phyloP scores from a whole-genome alignment of 1,139 yeast species.

The Yamadazyma triangularis region DNA sequence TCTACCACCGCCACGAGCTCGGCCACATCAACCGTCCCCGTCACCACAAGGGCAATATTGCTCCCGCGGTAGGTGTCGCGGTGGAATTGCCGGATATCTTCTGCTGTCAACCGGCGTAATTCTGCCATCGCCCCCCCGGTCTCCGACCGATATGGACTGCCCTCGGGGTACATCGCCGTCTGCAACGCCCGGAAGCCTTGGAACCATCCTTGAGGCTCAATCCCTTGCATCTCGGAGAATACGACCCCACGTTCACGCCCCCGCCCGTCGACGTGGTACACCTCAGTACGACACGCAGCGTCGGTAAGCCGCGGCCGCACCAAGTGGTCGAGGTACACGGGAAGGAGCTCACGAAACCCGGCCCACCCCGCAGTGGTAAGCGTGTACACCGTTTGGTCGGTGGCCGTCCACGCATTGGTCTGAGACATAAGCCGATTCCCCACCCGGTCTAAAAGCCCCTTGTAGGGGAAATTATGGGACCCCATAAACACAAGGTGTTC shows the following conservation, averaged over 20 bases:
- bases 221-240: conserved; percentile 95
- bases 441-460: conserved; percentile 82
- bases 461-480: conserved; percentile 80
- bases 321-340: conserved; percentile 86
- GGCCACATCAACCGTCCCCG: conserved; percentile 75
- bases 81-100: conserved; percentile 75
- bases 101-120: conserved; percentile 67
- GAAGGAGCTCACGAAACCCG: conserved; percentile 79
- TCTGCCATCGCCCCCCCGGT: conserved; percentile 89
- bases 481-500: conserved; percentile 97
- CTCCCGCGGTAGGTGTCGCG: conserved; percentile 70
- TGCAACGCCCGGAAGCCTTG: conserved; percentile 62
- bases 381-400: conserved; percentile 94
- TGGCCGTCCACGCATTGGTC: conserved; percentile 97
- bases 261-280: conserved; percentile 89
- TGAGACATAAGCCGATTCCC: conserved; percentile 82
- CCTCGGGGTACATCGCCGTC: conserved; percentile 50
- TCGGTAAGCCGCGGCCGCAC: conserved; percentile 83
- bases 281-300: conserved; percentile 90
- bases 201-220: conserved; percentile 77
- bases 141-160: conserved; percentile 84
- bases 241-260: conserved; percentile 97
- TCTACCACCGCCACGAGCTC: conserved; percentile 62
- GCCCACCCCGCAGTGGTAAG: conserved; percentile 95
- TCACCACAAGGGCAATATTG: conserved; percentile 74